Conservation (phyloP, 768 basidiomycete species). For the Leccinum boreale region DNA sequence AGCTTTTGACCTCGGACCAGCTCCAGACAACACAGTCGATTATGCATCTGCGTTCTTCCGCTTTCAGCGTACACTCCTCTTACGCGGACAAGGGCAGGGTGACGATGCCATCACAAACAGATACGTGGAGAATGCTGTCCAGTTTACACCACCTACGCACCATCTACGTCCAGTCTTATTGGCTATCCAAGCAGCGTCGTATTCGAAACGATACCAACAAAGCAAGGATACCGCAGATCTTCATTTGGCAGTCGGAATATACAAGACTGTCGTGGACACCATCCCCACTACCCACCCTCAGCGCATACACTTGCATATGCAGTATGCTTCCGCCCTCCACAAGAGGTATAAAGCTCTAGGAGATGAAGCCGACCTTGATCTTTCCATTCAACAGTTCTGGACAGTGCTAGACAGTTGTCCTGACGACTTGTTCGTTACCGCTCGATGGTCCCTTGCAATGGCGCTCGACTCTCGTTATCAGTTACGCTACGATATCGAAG, state of each 20-base stretch:
- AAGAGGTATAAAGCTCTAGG: conserved; percentile 10
- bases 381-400: conserved; percentile 13
- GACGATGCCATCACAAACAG: not conserved
- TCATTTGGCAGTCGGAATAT: conserved; percentile 7
- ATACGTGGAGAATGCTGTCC: conserved; percentile 11
- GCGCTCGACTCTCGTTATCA: conserved; percentile 12
- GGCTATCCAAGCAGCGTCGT: conserved; percentile 9
- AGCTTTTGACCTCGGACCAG: conserved; percentile 17
- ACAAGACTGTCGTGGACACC: conserved; percentile 3
- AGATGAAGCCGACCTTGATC: conserved; percentile 17
- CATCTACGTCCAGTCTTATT: conserved; percentile 9
- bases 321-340: conserved; percentile 20
- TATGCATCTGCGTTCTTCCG: conserved; percentile 11
- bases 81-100: not conserved
- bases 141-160: conserved; percentile 4
- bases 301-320: conserved; percentile 7
- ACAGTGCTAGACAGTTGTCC: conserved; percentile 5
- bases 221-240: conserved; percentile 14
- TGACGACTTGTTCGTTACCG: not conserved
- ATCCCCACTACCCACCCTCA: conserved; percentile 11
- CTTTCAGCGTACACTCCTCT: not conserved
- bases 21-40: not conserved
- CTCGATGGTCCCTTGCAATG: conserved; percentile 3
- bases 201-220: conserved; percentile 8
- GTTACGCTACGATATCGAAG: conserved; percentile 11